Conservation (phyloP, 164 flowering plant species). For the Warburgia ugandensis region DNA sequence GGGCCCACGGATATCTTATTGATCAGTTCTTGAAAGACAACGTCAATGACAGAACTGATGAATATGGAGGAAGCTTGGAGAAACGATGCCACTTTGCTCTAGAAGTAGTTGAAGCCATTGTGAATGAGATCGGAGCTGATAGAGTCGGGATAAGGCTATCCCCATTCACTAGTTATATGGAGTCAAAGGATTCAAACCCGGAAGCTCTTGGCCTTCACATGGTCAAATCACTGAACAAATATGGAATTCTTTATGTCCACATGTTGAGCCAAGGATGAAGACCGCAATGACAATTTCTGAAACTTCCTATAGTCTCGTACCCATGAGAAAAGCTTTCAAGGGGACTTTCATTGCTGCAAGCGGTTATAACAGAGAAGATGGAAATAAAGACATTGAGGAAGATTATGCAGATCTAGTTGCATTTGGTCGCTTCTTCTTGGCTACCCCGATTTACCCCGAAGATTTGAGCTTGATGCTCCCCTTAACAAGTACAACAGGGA, state of each 20-base stretch:
- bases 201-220: too few relatives aligned
- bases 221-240: conserved; percentile 7
- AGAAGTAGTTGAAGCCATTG: too few relatives aligned
- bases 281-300: neutral
- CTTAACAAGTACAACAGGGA: conserved; percentile 4
- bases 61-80: too few relatives aligned
- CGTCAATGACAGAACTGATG: too few relatives aligned
- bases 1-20: too few relatives aligned
- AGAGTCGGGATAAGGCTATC: conserved; percentile 23
- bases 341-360: too few relatives aligned
- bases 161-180: conserved; percentile 14
- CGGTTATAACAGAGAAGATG: conserved; percentile 6
- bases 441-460: conserved; percentile 6
- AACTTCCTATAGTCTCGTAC: conserved; percentile 3
- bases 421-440: conserved; percentile 4
- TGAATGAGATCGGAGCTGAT: too few relatives aligned
- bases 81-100: too few relatives aligned
- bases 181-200: conserved; percentile 19
- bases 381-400: conserved; percentile 5
- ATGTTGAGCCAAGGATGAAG: conserved; percentile 9
- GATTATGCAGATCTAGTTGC: conserved; percentile 7
- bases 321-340: conserved; percentile 21
- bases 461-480: conserved; percentile 8
- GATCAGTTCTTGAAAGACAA: too few relatives aligned
- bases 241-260: conserved; percentile 4